A percentile compares a stretch with the other conserved stretches of the same genome.
Evolutionary conservation across 2,329 filamentous ascomycete species (phyloP).

Genomic region (Clonostachys sp.): DNA sequence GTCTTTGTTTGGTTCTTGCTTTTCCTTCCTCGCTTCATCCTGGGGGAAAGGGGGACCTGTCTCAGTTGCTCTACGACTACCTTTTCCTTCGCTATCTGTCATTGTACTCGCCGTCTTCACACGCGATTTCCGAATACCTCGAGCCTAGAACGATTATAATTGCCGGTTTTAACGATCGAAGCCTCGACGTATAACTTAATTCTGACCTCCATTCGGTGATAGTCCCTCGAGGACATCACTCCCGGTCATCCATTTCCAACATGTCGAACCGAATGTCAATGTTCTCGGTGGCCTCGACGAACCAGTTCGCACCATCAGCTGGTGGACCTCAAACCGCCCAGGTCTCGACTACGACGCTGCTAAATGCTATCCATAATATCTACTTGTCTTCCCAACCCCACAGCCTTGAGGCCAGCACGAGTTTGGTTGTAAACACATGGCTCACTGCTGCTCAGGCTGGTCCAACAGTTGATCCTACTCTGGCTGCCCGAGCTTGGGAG

Average conservation of each 20-base stretch:
- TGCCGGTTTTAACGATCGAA: too few species aligned
- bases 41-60: not conserved
- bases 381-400: conserved; percentile 83
- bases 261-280: conserved; percentile 66
- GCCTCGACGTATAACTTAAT: not conserved
- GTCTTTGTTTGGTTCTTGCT: not conserved
- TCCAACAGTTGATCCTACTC: conserved; percentile 70
- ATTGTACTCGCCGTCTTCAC: not conserved
- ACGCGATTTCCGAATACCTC: not conserved
- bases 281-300: conserved; percentile 64
- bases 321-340: conserved; percentile 68
- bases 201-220: conserved; percentile 19
- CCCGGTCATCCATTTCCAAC: conserved; percentile 10
- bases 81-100: conserved; percentile 3
- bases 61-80: not conserved
- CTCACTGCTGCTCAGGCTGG: conserved; percentile 71
- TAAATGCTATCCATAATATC: conserved; percentile 87
- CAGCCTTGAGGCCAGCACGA: conserved; percentile 82
- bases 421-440: conserved; percentile 94
- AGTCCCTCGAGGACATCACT: conserved; percentile 31
- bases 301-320: conserved; percentile 50
- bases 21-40: not conserved
- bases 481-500: conserved; percentile 87
- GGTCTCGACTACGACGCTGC: conserved; percentile 85
- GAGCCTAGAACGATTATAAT: not conserved